Conservation (phyloP, 495 filamentous ascomycete species). For the Echria macrotheca region DNA sequence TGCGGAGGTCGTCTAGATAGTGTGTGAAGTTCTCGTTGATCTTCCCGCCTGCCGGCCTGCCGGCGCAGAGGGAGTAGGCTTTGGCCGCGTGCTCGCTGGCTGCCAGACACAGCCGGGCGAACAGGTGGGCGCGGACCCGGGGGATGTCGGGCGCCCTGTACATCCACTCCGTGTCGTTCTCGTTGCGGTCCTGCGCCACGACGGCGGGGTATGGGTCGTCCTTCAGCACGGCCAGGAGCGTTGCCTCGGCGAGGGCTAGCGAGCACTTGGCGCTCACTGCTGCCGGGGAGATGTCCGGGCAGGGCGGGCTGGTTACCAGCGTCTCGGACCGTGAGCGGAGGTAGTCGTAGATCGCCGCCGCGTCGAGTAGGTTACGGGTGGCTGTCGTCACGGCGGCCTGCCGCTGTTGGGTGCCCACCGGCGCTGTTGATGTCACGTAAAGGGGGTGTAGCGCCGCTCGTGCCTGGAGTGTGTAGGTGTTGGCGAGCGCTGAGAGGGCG, state of each 20-base stretch:
- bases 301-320: constrained; percentile 30
- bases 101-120: constrained; percentile 80
- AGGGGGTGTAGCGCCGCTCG: constrained; percentile 50
- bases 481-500: constrained; percentile 67
- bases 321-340: constrained; percentile 46
- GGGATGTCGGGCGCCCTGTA: constrained; percentile 78
- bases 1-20: constrained; percentile 69
- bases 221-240: constrained; percentile 80
- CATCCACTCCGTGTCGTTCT: constrained; percentile 87
- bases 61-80: constrained; percentile 49
- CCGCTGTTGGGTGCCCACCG: constrained; percentile 60
- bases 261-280: constrained; percentile 65
- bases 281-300: constrained; percentile 57
- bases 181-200: constrained; percentile 69
- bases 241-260: constrained; percentile 80
- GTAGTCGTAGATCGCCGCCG: constrained; percentile 71
- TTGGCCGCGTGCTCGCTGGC: constrained; percentile 61
- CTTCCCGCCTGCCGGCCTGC: constrained; percentile 29
- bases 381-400: constrained; percentile 66
- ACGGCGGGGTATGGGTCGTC: constrained; percentile 86
- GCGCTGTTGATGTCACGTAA: constrained; percentile 47
- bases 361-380: constrained; percentile 70
- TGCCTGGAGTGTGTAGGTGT: constrained; percentile 64
- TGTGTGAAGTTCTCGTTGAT: constrained; percentile 59
- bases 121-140: constrained; percentile 80